phyloP scores from a whole-genome alignment of 2,329 filamentous ascomycete species.

The Sporothrix mexicana region DNA sequence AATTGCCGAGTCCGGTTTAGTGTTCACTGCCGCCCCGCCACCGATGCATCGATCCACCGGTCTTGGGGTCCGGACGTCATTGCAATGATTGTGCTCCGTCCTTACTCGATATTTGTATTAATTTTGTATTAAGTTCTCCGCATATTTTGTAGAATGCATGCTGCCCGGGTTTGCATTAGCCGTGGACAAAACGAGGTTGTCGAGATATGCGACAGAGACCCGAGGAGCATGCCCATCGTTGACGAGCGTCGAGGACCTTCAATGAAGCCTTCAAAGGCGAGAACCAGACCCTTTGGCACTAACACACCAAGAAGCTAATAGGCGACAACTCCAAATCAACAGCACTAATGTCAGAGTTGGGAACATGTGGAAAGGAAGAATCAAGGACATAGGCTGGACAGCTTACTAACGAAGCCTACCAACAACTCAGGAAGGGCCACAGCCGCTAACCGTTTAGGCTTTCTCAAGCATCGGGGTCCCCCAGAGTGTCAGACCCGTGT shows the following conservation, averaged over 20 bases:
- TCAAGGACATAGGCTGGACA: too few species aligned
- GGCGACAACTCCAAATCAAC: background rate
- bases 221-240: too few species aligned
- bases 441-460: background rate
- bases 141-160: background rate
- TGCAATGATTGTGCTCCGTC: background rate
- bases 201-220: background rate
- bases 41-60: background rate
- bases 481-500: background rate
- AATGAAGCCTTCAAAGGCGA: too few species aligned
- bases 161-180: background rate
- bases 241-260: too few species aligned
- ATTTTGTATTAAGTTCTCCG: too few species aligned
- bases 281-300: background rate
- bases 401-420: too few species aligned
- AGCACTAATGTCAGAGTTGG: background rate
- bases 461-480: background rate
- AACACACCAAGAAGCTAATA: background rate
- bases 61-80: background rate
- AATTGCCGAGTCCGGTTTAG: slow-evolving; percentile 5
- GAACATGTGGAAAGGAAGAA: background rate
- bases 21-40: background rate
- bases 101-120: background rate
- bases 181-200: background rate
- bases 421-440: background rate